Conservation (phyloP, 768 basidiomycete genomes). For the Porpolomopsis calyptriformis region DNA sequence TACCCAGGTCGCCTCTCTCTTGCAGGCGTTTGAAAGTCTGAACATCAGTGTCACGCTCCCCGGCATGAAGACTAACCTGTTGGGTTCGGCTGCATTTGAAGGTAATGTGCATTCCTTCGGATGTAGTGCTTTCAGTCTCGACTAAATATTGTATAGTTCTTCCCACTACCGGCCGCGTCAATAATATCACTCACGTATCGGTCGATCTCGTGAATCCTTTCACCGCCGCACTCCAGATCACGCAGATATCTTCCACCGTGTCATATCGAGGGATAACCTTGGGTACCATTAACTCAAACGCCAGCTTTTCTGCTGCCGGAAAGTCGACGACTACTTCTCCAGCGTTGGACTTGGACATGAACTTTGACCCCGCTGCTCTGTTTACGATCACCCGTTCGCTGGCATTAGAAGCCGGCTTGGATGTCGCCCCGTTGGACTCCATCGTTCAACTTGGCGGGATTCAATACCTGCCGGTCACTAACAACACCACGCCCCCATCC, state of each 20-base stretch:
- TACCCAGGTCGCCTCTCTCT: conserved; percentile 47
- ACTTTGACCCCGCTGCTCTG: conserved; percentile 54
- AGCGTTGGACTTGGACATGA: conserved; percentile 48
- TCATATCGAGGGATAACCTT: conserved; percentile 49
- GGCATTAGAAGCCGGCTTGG: conserved; percentile 51
- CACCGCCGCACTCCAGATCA: conserved; percentile 46
- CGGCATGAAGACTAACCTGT: conserved; percentile 44
- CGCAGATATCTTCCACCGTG: conserved; percentile 48
- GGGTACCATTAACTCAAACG: conserved; percentile 47
- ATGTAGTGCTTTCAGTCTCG: background rate
- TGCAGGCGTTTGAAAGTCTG: conserved; percentile 51
- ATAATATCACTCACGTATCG: conserved; percentile 56
- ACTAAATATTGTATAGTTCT: conserved; percentile 33
- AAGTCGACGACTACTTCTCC: conserved; percentile 50
- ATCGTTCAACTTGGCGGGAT: conserved; percentile 62
- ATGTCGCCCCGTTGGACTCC: conserved; percentile 50
- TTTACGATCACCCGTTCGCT: conserved; percentile 63
- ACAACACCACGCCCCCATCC: conserved; percentile 15
- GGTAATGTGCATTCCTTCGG: conserved; percentile 24
- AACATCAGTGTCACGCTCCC: conserved; percentile 47
- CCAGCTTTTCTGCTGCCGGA: conserved; percentile 41
- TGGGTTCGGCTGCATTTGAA: conserved; percentile 45
- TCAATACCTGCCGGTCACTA: conserved; percentile 39
- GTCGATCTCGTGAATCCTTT: conserved; percentile 61
- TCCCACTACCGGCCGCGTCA: conserved; percentile 47